Evolutionary conservation across 2,329 filamentous ascomycete genomes (phyloP), one percentile per base, ranked within the genome.

Genomic region (Didymella sp.): DNA sequence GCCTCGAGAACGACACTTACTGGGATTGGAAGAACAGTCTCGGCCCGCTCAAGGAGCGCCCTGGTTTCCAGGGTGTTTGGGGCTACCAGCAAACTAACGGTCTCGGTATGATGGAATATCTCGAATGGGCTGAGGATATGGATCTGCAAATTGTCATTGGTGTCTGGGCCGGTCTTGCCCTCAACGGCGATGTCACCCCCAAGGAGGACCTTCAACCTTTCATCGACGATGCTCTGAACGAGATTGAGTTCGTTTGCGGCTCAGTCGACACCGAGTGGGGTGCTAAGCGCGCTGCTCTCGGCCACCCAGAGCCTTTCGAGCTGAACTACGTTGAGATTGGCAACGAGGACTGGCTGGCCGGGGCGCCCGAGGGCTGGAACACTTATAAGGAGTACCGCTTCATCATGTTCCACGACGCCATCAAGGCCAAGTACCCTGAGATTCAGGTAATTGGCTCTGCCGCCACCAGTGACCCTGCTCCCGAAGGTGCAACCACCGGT

Each of bases 1-100:
- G 73, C 31, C 60, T 61, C 17, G 64, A 56, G 15, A 68, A 64
- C 40, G 63, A 60, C 46, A 66, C 57, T 1, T 67, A 63, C 46
- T 70, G 70, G 69, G 67, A 73, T 49, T 84, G 82, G 82, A 82
- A 82, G 54, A 77, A 83, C 54, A 82, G 80, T 0, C 76, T 75
- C 49, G 82, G 81, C 1, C 79, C 80, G 0, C 70, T 84, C 17
- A 78, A 75, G 35, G 73, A 81, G 56, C 78, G 82, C 8, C 78
- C 79, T 13, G 81, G 81, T n/a, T 76, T 76, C 41, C 72, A 70
- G 24, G 78, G 77, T 38, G 76, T 79, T 15, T 82, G 79, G 80
- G 62, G 68, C 21, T 81, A 82, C 58, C 72, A 77, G 46, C 77
- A 80, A 40, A 80, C 78, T 4, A 63, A 78, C 54, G 78, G 78